Percentiles rank a stretch among this genome's conserved stretches.
These are phyloP conservation scores for Staphylotrichum longicolle DNA, from an alignment of 495 filamentous ascomycete species.

Conservation along the genomic window DNA sequence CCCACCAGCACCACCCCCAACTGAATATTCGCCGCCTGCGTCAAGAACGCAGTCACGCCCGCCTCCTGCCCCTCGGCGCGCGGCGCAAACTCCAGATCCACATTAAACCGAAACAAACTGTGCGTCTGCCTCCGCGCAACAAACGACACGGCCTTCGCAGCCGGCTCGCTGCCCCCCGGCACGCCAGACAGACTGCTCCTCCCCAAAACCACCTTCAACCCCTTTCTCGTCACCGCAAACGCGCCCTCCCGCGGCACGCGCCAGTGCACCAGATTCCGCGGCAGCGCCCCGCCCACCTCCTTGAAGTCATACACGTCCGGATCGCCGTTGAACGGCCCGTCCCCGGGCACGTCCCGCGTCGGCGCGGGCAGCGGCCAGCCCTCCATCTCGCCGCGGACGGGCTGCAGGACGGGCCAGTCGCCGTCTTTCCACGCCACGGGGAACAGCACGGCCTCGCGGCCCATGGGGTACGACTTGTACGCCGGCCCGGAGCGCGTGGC, in stretches of 20 bases:
- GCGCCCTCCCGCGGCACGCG: slow-evolving; percentile 37
- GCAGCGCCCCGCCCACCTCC: slow-evolving; percentile 25
- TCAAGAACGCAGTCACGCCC: slow-evolving; percentile 45
- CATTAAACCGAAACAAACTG: slow-evolving; percentile 44
- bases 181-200: slow-evolving; percentile 40
- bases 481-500: slow-evolving; percentile 43
- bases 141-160: slow-evolving; percentile 38
- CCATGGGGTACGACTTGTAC: slow-evolving; percentile 52
- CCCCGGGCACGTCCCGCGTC: slow-evolving; percentile 34
- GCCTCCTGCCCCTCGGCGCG: slow-evolving; percentile 36
- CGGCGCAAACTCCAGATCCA: slow-evolving; percentile 42
- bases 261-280: slow-evolving; percentile 46
- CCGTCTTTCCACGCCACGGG: slow-evolving; percentile 50
- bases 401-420: slow-evolving; percentile 42
- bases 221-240: slow-evolving; percentile 37
- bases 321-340: slow-evolving; percentile 38
- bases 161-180: slow-evolving; percentile 25
- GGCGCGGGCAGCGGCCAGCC: slow-evolving; percentile 40
- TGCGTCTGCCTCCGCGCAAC: slow-evolving; percentile 45
- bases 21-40: slow-evolving; percentile 47
- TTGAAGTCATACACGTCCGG: slow-evolving; percentile 44
- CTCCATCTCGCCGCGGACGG: slow-evolving; percentile 44
- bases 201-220: slow-evolving; percentile 39
- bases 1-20: slow-evolving; percentile 41
- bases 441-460: slow-evolving; percentile 54